Conservation (phyloP, 768 basidiomycete genomes). For the Kwoniella sp. region DNA sequence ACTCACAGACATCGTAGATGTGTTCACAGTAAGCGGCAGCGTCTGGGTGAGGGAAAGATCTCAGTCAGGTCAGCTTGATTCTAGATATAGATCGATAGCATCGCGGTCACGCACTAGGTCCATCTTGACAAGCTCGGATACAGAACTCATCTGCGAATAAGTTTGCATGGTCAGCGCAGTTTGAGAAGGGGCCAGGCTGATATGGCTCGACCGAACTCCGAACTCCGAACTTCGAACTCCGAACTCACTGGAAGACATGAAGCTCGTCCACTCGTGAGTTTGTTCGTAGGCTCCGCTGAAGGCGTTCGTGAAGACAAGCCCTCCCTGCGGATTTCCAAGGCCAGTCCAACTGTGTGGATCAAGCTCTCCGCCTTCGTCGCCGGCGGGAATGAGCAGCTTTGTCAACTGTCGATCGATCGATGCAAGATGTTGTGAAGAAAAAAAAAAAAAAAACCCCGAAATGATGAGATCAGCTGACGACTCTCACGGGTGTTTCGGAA, state of each 20-base stretch:
- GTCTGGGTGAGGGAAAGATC: constrained; percentile 17
- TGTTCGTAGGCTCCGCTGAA: constrained; percentile 57
- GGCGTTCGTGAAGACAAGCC: constrained; percentile 58
- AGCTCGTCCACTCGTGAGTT: constrained; percentile 56
- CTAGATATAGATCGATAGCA: neutral
- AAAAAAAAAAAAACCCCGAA: neutral
- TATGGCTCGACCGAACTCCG: too few species aligned
- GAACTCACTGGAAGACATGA: constrained; percentile 40
- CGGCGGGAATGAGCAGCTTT: constrained; percentile 55
- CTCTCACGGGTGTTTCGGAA: neutral
- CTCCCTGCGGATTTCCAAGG: constrained; percentile 59
- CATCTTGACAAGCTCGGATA: constrained; percentile 50
- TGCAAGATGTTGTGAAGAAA: neutral
- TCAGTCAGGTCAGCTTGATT: constrained; percentile 19
- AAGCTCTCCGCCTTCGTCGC: constrained; percentile 59
- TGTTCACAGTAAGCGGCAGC: constrained; percentile 59
- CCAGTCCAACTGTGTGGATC: constrained; percentile 56
- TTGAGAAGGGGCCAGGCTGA: too few species aligned
- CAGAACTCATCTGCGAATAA: constrained; percentile 38
- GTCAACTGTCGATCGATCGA: constrained; percentile 46
- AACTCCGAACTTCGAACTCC: neutral
- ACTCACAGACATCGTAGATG: constrained; percentile 59
- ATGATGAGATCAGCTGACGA: constrained; percentile 7
- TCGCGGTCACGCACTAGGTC: constrained; percentile 29
- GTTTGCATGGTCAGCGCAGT: neutral